Evolutionary conservation across 768 basidiomycete genomes (phyloP), one percentile per base, ranked within the genome.

Genomic region (Rickenella mellea): DNA sequence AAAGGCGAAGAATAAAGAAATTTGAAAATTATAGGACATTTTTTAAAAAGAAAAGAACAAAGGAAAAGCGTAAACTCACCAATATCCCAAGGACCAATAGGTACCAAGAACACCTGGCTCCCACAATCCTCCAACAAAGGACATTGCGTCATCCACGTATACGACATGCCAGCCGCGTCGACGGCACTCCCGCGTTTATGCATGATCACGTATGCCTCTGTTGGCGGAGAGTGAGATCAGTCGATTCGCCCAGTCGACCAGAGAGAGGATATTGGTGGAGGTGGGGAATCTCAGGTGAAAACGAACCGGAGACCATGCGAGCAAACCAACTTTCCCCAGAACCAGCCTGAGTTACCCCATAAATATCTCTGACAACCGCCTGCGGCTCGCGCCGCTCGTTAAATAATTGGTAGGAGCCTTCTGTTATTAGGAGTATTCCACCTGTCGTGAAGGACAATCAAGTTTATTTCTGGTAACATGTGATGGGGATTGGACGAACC

Each of bases 201-300:
- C 33, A 36, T 36, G 33, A 36, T 17, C 19, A 19, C 24, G 33
- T 36, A 36, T 10, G 33, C 33, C 33, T 36, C 33, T 36, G 24
- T 19, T 10, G 19, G 33, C 33, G 15, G 11, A 17, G 33, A 36
- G 15, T 10, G 33, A n/a, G n/a, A n/a, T n/a, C n/a, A n/a, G n/a
- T n/a, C n/a, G n/a, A n/a, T n/a, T n/a, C n/a, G n/a, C n/a, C n/a
- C n/a, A n/a, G n/a, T n/a, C n/a, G n/a, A n/a, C n/a, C n/a, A n/a
- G n/a, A n/a, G n/a, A n/a, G n/a, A 10, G 33, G 15, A 7, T 36
- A 10, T 3, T 2, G 15, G 24, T 12, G 9, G 15, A 36, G 24
- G 33, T 17, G 33, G 10, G 32, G 15, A 30, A 33, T n/a, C n/a
- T n/a, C n/a, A n/a, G n/a, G n/a, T n/a, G n/a, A n/a, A 21, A 6